Base-by-base conservation (phyloP, 257 asterid species). In the Sherardia arvensis region DNA sequence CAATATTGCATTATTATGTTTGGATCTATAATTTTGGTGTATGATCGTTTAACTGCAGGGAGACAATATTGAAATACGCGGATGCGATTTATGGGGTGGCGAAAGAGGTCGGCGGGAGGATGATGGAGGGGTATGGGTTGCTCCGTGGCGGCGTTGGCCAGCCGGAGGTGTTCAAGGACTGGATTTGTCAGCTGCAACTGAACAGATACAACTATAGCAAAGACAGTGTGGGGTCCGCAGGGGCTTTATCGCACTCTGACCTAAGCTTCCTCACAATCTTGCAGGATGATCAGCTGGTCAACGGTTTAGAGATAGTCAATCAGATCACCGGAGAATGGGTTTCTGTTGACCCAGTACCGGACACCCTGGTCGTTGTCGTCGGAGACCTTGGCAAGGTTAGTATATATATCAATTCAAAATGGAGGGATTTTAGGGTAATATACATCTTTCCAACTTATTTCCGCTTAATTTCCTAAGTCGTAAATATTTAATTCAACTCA, bases 241-340 rank as follows among this genome's bases (percentile, higher is more conserved):
- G 89, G 7, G 85, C 83, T 17, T 38, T 70, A 4, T 26, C 70
- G 76, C 91, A 84, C 18, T 36, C 90, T 1, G 90, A 83, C 60
- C 64, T 78, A 3, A 87, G 90, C 8, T 80, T 75, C 48, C 56
- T 81, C 11, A 84, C 90, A 0, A 64, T 84, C 23, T 22, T 84
- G 33, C 87, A 75, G 9, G 90, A 84, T 59, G 90, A 84, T 67
- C 83, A 84, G 28, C 29, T 30, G 4, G 78, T 81, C 9, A 72
- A 72, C 53, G 87, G 87, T 0, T 67, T 84, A 20, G 87, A 84
- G 65, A 74, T 63, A 14, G 75, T 76, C 4, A 65, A 81, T 48
- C 66, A 66, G 11, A 29, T 32, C 1, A 77, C 76, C 6, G 84
- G 83, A 0, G 76, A 75, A 22, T 55, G 77, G 1, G 62, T 84